Evolutionary conservation across 2,329 filamentous ascomycete genomes (phyloP).

Genomic region (Venturia effusa): DNA sequence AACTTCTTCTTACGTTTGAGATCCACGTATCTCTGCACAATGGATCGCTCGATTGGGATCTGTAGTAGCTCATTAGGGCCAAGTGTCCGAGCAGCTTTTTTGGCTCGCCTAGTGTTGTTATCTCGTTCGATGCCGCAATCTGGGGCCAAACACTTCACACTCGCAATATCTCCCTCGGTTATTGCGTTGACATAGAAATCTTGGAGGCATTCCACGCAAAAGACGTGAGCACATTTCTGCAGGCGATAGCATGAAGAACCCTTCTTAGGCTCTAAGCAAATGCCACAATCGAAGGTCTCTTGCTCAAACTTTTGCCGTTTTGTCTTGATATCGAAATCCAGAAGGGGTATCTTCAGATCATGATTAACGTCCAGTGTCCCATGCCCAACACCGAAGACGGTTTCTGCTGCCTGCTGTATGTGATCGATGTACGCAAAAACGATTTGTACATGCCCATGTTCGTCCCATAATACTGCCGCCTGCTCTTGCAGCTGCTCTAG

Average conservation of each 20-base stretch:
- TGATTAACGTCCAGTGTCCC: slow-evolving; percentile 12
- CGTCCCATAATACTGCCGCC: slow-evolving; percentile 45
- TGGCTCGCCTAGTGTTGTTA: slow-evolving; percentile 24
- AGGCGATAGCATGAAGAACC: slow-evolving; percentile 71
- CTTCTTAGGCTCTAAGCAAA: slow-evolving; percentile 90
- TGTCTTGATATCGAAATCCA: slow-evolving; percentile 69
- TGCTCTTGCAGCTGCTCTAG: slow-evolving; percentile 36
- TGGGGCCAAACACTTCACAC: slow-evolving; percentile 70
- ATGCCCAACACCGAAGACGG: slow-evolving; percentile 35
- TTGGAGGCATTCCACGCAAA: slow-evolving; percentile 76
- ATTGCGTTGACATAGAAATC: slow-evolving; percentile 89
- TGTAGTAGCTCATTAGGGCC: slow-evolving; percentile 68
- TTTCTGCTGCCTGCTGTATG: slow-evolving; percentile 47
- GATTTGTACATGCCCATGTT: slow-evolving; percentile 45
- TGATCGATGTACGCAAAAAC: slow-evolving; percentile 51
- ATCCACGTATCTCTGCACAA: slow-evolving; percentile 75
- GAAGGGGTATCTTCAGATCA: slow-evolving; percentile 43
- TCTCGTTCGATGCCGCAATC: slow-evolving; percentile 57
- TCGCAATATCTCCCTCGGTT: slow-evolving; percentile 66
- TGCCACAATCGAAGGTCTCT: slow-evolving; percentile 76
- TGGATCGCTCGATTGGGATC: slow-evolving; percentile 45
- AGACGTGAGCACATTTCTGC: slow-evolving; percentile 78
- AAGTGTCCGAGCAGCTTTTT: slow-evolving; percentile 56
- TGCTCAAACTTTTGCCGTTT: slow-evolving; percentile 67
- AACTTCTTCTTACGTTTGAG: slow-evolving; percentile 89